Evolutionary conservation across 768 basidiomycete genomes (phyloP), one percentile per base, ranked within the genome.

Genomic region (Suillus clintonianus): DNA sequence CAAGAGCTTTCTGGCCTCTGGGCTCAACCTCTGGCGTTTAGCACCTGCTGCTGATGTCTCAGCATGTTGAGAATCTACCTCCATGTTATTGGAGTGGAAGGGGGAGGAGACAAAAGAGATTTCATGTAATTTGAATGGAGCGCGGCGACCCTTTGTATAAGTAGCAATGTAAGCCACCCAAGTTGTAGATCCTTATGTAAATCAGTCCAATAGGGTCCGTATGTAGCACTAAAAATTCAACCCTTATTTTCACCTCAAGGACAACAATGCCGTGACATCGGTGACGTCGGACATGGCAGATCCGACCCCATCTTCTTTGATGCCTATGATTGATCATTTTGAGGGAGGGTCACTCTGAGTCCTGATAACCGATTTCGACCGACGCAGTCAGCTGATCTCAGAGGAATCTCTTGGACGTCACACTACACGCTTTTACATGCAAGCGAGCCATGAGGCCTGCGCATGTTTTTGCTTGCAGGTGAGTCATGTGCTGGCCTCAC

Each of bases 31-130:
- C 19, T 17, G 24, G 17, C 56, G 56, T 57, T 42, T 57, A 0
- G 56, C 24, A n/a, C 56, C 56, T 41, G 56, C 39, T 30, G 39
- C 39, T 13, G 56, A 57, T 57, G 56, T 57, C 24, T 57, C 56
- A 2, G 56, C 56, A 17, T 27, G 27, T 34, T 53, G 32, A 53
- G 1, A 7, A 19, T 27, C 24, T 57, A 24, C 15, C 37, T 56
- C 55, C 56, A 57, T 57, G 24, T 41, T 19, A 39, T 30, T 57
- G 27, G 15, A 41, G 11, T 11, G 24, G 39, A 27, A 39, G 22
- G 14, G 22, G 24, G 24, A 27, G 24, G 56, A 41, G 19, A 57
- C 15, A 41, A 57, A 34, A 57, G 56, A 19, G 10, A 7, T 24
- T 19, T 39, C 56, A 34, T 55, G 54, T 36, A 55, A 55, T 22